Percentiles rank a stretch among this genome's conserved stretches.
Evolutionary conservation across 192 early-diverging fungal genomes (phyloP).

Genomic region (Geosiphon pyriformis): DNA sequence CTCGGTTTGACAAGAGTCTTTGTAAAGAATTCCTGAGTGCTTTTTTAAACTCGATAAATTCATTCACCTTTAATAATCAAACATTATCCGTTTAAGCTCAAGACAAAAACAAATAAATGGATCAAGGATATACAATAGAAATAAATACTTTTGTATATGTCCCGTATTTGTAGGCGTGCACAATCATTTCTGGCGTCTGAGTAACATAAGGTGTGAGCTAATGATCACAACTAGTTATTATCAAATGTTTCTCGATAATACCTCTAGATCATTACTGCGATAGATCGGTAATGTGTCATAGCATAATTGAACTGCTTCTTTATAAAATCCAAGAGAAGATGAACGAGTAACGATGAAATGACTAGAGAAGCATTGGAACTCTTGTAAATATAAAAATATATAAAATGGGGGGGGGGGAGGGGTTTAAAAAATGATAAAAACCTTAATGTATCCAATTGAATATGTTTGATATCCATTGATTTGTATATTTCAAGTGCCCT

Average conservation of each 20-base stretch:
- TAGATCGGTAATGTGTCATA: constrained; percentile 53
- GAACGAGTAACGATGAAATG: constrained; percentile 63
- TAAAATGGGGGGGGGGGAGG: neutral
- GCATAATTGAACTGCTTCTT: constrained; percentile 47
- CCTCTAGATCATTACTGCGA: constrained; percentile 12
- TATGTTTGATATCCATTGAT: constrained; percentile 82
- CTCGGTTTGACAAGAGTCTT: constrained; percentile 58
- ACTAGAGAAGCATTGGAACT: no score
- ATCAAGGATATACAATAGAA: neutral
- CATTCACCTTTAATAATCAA: constrained; percentile 56
- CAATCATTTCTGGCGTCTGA: constrained; percentile 81
- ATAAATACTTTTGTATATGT: constrained; percentile 76
- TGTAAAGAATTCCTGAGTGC: constrained; percentile 72
- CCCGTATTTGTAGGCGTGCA: constrained; percentile 74
- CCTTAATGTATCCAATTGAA: constrained; percentile 86
- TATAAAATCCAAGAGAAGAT: constrained; percentile 43
- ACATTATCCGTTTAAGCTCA: neutral
- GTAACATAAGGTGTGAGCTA: neutral
- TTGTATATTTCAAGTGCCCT: constrained; percentile 58
- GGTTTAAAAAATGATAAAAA: constrained; percentile 26
- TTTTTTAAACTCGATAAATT: constrained; percentile 78
- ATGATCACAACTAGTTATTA: neutral
- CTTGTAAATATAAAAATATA: no score
- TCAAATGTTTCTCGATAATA: neutral
- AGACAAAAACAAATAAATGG: neutral